Conservation (phyloP, 768 basidiomycete genomes). For the Auricularia heimuer region DNA sequence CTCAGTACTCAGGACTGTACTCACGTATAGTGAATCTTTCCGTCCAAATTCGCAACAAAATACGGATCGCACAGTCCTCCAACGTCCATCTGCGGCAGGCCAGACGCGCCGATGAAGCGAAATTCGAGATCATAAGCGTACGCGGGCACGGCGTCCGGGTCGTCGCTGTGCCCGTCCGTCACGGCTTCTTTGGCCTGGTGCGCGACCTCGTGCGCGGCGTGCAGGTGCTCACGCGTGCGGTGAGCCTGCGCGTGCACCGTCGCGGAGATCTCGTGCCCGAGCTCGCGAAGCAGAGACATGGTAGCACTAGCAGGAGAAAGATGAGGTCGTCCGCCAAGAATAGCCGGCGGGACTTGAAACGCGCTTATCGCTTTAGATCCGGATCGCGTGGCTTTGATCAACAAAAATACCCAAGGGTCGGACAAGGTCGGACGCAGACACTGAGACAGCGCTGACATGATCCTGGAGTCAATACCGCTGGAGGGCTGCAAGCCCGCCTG, state of each 20-base stretch:
- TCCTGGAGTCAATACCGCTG: too few relatives aligned
- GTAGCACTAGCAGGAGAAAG: too few relatives aligned
- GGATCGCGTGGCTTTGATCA: too few relatives aligned
- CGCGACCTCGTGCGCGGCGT: not conserved
- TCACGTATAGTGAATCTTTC: slow-evolving; percentile 53
- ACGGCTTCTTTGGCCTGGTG: not conserved
- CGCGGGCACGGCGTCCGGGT: not conserved
- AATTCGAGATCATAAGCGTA: slow-evolving; percentile 9
- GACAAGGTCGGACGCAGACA: too few relatives aligned
- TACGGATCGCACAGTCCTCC: slow-evolving; percentile 58
- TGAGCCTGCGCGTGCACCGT: not conserved
- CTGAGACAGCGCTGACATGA: too few relatives aligned
- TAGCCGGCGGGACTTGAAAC: too few relatives aligned
- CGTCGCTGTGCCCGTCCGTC: not conserved
- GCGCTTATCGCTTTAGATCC: too few relatives aligned
- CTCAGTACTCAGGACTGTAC: slow-evolving; percentile 14
- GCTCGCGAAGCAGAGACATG: too few relatives aligned
- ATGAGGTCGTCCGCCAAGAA: too few relatives aligned
- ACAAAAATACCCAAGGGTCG: too few relatives aligned
- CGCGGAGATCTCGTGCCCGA: too few relatives aligned
- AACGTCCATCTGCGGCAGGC: slow-evolving; percentile 61
- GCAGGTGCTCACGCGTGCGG: not conserved
- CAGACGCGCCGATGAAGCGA: slow-evolving; percentile 63
- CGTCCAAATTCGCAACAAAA: slow-evolving; percentile 58
- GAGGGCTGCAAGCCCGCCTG: too few relatives aligned